Evolutionary conservation across 106 monocot genomes (phyloP).

Genomic region (Dendrobium chrysotoxum): DNA sequence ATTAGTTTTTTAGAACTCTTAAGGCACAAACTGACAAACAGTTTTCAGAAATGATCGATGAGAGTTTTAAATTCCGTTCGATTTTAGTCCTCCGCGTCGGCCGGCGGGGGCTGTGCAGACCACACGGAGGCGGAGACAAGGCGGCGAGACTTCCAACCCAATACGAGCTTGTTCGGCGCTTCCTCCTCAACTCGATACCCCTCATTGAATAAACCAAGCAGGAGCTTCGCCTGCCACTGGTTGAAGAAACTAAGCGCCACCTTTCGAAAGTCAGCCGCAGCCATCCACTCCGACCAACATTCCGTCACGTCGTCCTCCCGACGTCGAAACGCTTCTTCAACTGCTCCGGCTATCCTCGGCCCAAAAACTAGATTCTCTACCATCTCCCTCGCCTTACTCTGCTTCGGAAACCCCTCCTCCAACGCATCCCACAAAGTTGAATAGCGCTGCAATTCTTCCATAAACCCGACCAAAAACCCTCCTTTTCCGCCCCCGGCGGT

Average conservation of each 20-base stretch:
- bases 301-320: neutral
- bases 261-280: slow-evolving; percentile 4
- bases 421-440: slow-evolving; percentile 23
- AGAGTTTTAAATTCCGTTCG: no score
- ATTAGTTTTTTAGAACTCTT: no score
- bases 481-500: neutral
- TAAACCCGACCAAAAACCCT: slow-evolving; percentile 21
- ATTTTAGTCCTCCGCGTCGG: neutral
- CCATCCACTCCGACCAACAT: slow-evolving; percentile 23
- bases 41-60: no score
- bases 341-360: slow-evolving; percentile 23
- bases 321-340: slow-evolving; percentile 1
- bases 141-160: slow-evolving; percentile 33
- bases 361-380: slow-evolving; percentile 26
- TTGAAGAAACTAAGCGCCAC: slow-evolving; percentile 35
- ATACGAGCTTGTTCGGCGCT: slow-evolving; percentile 25
- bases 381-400: slow-evolving; percentile 17
- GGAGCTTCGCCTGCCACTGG: slow-evolving; percentile 29
- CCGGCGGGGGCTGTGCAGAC: slow-evolving; percentile 7
- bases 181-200: slow-evolving; percentile 31
- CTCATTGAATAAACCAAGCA: slow-evolving; percentile 41
- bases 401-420: slow-evolving; percentile 22
- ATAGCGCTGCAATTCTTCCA: slow-evolving; percentile 25
- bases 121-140: slow-evolving; percentile 39
- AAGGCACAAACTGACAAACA: no score